phyloP scores from a whole-genome alignment of 441 rosid species.

The Oxalis stricta region DNA sequence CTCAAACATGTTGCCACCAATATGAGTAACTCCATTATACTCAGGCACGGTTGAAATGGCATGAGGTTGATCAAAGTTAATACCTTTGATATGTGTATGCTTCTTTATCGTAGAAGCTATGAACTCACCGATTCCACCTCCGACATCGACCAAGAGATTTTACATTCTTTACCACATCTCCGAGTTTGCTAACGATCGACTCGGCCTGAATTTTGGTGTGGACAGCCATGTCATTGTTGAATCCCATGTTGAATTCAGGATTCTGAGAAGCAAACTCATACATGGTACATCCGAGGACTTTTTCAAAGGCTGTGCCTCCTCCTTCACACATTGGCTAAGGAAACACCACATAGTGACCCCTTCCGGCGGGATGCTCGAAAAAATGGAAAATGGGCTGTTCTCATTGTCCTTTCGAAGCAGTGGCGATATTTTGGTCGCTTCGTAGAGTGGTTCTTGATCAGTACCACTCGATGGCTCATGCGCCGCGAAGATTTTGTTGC shows the following conservation, averaged over 20 bases:
- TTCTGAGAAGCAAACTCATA: slow-evolving; percentile 4
- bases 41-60: slow-evolving; percentile 2
- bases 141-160: slow-evolving; percentile 6
- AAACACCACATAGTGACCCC: slow-evolving; percentile 3
- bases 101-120: background rate
- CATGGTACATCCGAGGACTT: background rate
- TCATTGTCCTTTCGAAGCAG: slow-evolving; percentile 5
- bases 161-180: background rate
- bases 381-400: background rate
- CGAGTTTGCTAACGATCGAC: background rate
- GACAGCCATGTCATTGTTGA: background rate
- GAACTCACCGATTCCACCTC: slow-evolving; percentile 4
- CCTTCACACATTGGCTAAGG: slow-evolving; percentile 3
- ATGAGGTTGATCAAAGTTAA: slow-evolving; percentile 12
- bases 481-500: slow-evolving; percentile 2
- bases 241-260: background rate
- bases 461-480: slow-evolving; percentile 3
- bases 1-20: slow-evolving; percentile 6
- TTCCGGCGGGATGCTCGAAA: background rate
- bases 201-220: background rate
- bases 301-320: background rate
- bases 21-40: background rate
- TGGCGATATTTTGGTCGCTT: slow-evolving; percentile 1
- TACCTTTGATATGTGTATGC: slow-evolving; percentile 7
- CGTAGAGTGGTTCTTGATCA: slow-evolving; percentile 10